Conservation (phyloP, 83 land plant genomes). For the Thuja plicata region DNA sequence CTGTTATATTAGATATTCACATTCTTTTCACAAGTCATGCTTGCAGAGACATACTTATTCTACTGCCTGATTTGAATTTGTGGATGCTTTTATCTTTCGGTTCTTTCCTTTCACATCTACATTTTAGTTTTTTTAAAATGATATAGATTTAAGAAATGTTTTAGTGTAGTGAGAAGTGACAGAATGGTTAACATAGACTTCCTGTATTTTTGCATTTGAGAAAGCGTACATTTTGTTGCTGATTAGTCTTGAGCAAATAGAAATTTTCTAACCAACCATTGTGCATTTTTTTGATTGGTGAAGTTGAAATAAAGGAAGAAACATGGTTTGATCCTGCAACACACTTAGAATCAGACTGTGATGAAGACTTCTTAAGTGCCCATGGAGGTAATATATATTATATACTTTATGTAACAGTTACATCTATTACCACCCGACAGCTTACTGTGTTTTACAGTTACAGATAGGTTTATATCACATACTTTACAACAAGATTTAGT, state of each 20-base stretch:
- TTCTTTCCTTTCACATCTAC: background rate
- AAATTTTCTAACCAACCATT: background rate
- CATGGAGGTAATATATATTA: slow-evolving; percentile 50
- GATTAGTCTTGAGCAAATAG: background rate
- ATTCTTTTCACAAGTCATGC: background rate
- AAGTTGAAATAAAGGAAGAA: slow-evolving; percentile 54
- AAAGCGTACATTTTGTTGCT: background rate
- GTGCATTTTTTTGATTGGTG: slow-evolving; percentile 5
- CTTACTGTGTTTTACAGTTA: background rate
- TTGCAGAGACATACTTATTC: background rate
- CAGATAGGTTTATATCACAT: background rate
- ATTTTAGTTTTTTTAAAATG: background rate
- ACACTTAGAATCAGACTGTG: slow-evolving; percentile 64
- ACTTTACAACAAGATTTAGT: background rate
- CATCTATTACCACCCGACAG: background rate
- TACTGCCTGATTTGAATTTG: background rate
- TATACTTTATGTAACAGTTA: background rate
- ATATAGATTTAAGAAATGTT: background rate
- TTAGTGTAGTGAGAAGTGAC: background rate
- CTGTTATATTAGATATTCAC: too few relatives aligned
- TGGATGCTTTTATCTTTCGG: background rate
- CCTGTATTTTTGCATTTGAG: background rate
- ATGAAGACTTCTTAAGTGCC: slow-evolving; percentile 66
- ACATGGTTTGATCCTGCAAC: slow-evolving; percentile 73
- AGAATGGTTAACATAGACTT: background rate